phyloP scores from a whole-genome alignment of 495 filamentous ascomycete species.

The Xylaria venustula region DNA sequence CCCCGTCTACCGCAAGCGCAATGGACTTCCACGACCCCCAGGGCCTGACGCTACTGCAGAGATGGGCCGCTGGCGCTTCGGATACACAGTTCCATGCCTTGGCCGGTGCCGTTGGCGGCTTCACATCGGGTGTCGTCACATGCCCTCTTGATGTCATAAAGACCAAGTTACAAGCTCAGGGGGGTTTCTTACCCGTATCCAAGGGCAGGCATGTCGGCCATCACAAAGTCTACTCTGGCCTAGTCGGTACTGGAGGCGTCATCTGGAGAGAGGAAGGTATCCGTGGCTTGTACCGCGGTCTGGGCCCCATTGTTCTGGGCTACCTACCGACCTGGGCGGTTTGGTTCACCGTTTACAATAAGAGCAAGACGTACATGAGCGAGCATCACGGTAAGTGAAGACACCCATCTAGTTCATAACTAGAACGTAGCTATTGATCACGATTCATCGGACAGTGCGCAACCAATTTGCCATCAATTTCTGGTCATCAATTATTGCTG shows the following conservation, averaged over 20 bases:
- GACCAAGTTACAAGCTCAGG: constrained; percentile 95
- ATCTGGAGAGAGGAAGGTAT: constrained; percentile 89
- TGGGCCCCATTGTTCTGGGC: constrained; percentile 90
- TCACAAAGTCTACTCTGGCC: constrained; percentile 70
- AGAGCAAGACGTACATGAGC: constrained; percentile 70
- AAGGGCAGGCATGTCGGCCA: constrained; percentile 45
- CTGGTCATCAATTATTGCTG: constrained; percentile 82
- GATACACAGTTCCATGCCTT: constrained; percentile 60
- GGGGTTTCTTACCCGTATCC: constrained; percentile 59
- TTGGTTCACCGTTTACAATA: constrained; percentile 93
- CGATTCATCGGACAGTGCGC: constrained; percentile 30
- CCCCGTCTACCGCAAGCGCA: constrained; percentile 20
- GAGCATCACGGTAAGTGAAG: constrained; percentile 60
- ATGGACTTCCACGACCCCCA: constrained; percentile 34
- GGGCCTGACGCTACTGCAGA: constrained; percentile 57
- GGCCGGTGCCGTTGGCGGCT: constrained; percentile 82
- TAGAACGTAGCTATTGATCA: not conserved
- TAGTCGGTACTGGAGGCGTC: constrained; percentile 77
- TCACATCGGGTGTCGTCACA: constrained; percentile 89
- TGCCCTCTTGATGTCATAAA: constrained; percentile 99
- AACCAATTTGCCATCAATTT: constrained; percentile 52
- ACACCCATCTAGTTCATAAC: not conserved
- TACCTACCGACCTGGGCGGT: constrained; percentile 98
- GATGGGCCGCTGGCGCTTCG: constrained; percentile 47
- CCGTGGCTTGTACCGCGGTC: constrained; percentile 86